A percentile compares a stretch with the other conserved stretches of the same genome.
phyloP scores from a whole-genome alignment of 768 basidiomycete species.

The Kwoniella mangroviensis region DNA sequence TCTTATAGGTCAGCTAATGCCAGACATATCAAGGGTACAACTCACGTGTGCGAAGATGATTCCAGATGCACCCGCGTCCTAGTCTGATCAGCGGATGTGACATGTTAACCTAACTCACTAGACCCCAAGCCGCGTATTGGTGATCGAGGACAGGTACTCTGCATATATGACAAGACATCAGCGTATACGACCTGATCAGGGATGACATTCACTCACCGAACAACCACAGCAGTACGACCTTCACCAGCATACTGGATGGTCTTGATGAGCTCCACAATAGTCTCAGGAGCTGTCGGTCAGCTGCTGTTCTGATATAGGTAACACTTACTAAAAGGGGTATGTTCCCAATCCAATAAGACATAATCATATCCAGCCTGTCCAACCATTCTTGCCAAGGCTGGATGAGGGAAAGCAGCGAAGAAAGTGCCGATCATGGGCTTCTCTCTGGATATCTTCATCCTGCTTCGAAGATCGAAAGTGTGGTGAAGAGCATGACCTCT shows the following conservation, averaged over 20 bases:
- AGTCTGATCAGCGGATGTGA: not conserved
- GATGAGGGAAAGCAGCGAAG: constrained; percentile 3
- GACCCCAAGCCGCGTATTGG: constrained; percentile 17
- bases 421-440: constrained; percentile 20
- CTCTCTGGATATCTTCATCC: constrained; percentile 10
- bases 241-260: constrained; percentile 20
- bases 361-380: constrained; percentile 19
- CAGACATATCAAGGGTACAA: not conserved
- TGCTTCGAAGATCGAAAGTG: constrained; percentile 12
- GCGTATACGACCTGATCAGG: not conserved
- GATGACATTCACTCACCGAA: constrained; percentile 3
- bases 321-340: constrained; percentile 18
- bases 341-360: constrained; percentile 21
- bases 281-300: constrained; percentile 10
- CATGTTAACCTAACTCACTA: not conserved
- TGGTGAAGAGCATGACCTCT: constrained; percentile 13
- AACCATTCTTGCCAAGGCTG: constrained; percentile 13
- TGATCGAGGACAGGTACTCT: constrained; percentile 19
- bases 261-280: constrained; percentile 17
- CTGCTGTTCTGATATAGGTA: not conserved
- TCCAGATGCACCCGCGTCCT: constrained; percentile 20
- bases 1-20: not conserved
- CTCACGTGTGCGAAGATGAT: constrained; percentile 20
- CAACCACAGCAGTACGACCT: constrained; percentile 16
- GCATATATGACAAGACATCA: not conserved